A percentile compares a stretch with the other conserved stretches of the same genome.
Evolutionary conservation across 345 rosid species (phyloP).

Genomic region (Eucalyptus erythrocorys): DNA sequence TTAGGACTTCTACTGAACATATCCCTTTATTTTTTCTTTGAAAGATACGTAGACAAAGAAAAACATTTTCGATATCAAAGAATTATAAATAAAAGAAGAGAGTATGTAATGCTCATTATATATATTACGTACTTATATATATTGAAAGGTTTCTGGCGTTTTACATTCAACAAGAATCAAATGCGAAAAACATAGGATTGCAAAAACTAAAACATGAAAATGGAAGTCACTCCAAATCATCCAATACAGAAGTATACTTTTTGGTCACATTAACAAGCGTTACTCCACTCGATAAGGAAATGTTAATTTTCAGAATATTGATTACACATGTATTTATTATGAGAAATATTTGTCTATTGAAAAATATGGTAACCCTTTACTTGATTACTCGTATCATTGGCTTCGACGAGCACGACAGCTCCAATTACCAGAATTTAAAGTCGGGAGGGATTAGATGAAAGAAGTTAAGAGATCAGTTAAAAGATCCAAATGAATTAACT

Average conservation of each 20-base stretch:
- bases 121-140: background rate
- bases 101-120: background rate
- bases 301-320: background rate
- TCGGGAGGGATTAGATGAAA: background rate
- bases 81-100: too few species aligned
- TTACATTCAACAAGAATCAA: background rate
- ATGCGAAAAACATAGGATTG: background rate
- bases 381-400: background rate
- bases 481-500: background rate
- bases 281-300: background rate
- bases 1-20: too few species aligned
- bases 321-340: background rate
- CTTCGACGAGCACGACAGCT: too few species aligned
- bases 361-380: background rate
- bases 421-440: too few species aligned
- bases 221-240: background rate
- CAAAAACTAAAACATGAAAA: background rate
- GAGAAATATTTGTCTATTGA: background rate
- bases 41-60: background rate
- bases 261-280: background rate
- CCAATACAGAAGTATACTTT: too few species aligned
- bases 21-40: too few species aligned
- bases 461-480: background rate
- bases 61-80: background rate
- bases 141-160: background rate